Percentiles rank a stretch among this genome's conserved stretches.
Evolutionary conservation across 305 asterid genomes (phyloP).

Genomic region (Fraxinus sp.): DNA sequence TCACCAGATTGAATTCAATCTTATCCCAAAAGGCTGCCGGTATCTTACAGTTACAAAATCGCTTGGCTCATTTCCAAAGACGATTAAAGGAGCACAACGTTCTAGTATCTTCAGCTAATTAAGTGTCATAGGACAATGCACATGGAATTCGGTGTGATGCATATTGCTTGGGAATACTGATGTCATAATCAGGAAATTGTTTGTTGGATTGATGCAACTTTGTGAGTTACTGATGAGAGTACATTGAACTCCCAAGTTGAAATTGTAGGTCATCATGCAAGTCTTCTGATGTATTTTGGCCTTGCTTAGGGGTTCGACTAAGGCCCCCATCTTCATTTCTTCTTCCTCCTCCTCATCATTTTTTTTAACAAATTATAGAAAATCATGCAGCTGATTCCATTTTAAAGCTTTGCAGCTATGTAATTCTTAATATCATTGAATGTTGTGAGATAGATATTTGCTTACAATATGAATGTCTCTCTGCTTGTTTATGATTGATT

Average conservation of each 20-base stretch:
- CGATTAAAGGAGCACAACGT: slow-evolving; percentile 91
- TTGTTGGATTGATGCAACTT: background rate
- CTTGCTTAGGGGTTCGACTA: background rate
- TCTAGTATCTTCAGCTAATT: slow-evolving; percentile 75
- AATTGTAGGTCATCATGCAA: background rate
- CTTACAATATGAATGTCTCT: background rate
- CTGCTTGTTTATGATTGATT: background rate
- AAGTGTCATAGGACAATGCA: slow-evolving; percentile 20
- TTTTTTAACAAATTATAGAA: background rate
- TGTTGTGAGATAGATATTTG: background rate
- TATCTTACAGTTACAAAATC: slow-evolving; percentile 76
- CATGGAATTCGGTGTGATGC: slow-evolving; percentile 7
- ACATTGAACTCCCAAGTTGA: background rate
- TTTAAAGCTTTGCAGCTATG: background rate
- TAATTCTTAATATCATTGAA: background rate
- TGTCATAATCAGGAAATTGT: background rate
- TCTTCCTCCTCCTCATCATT: background rate
- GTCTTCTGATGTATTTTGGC: background rate
- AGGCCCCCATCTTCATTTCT: background rate
- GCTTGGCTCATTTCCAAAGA: slow-evolving; percentile 73
- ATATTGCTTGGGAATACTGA: slow-evolving; percentile 20
- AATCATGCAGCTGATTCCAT: background rate
- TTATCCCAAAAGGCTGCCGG: slow-evolving; percentile 90
- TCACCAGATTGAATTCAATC: slow-evolving; percentile 69
- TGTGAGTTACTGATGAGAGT: background rate